Evolutionary conservation across 2,329 filamentous ascomycete genomes (phyloP), one percentile per base, ranked within the genome.

Genomic region (Cytospora schulzeri): DNA sequence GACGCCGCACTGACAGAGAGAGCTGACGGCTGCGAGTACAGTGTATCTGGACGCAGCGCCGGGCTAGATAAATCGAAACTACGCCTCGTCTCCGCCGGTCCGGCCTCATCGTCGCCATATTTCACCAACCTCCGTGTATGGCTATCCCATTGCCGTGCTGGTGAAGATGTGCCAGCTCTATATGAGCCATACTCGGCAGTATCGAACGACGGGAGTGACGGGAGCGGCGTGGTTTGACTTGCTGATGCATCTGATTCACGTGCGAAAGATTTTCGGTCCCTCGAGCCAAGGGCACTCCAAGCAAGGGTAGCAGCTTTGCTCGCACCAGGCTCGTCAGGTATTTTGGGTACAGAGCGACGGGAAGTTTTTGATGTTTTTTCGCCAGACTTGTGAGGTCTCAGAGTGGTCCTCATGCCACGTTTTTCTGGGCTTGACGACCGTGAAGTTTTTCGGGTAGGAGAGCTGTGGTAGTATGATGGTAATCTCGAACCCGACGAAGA

Each of bases 221-320:
- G 57, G 14, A 57, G 54, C 29, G 62, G 63, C 4, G 48, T 60
- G 12, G 9, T 59, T 26, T 62, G 64, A 4, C 60, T 62, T 15
- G 54, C 29, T 24, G 51, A 33, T 12, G 41, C 31, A 28, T 62
- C 72, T 73, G 53, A 69, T 51, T 62, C 71, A 65, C 62, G 58
- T 52, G 62, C 58, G 24, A 35, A 53, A 7, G 60, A 28, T 55
- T 52, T 53, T 53, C 74, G 75, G 31, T 82, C 79, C 66, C 73
- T 76, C 5, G 78, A 75, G 15, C 77, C 76, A 17, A 84, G 73
- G 22, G 78, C 77, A 60, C 74, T 80, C 86, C 88, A 90, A 35
- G 88, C 88, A 60, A 89, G 71, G 3, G 84, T 85, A 29, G 88
- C 88, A 50, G 88, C 88, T 71, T 86, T 88, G 73, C 82, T 88